Base-by-base conservation (phyloP, 176 grass and related monocot genomes). In the Ampelocalamus luodianensis region DNA sequence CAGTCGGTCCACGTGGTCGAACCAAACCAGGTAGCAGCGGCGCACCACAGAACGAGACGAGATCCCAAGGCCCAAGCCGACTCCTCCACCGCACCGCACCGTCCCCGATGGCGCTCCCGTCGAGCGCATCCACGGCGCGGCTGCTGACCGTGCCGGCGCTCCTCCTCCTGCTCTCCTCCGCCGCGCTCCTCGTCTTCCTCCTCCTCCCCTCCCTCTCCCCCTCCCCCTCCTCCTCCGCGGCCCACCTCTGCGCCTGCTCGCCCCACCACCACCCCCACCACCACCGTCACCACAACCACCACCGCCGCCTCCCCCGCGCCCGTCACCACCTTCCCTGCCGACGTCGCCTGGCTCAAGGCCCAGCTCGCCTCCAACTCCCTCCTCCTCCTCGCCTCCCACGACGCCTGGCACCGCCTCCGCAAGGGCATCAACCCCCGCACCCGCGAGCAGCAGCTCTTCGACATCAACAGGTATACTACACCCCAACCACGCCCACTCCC, bases 351-450 rank as follows among this genome's bases (percentile, higher is more conserved):
- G 93, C 89, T 99, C 77, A 92, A 84, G 78, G 69, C 74, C 32
- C 88, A 95, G 78, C 83, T 99, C 70, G 86, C 39, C 39, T 61
- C 71, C 62, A 96, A 96, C 92, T 92, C 86, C 76, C 88, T 95
- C 85, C 82, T 85, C 74, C 82, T 91, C 43, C 80, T 75, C 61
- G 93, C 84, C 44, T 77, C 84, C 18, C 58, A 54, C 56, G 90
- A 77, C 48, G 64, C 90, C 63, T 91, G 88, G 91, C 93, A 91
- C 71, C 53, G 82, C 65, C 91, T 94, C 68, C 93, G 96, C 71
- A 99, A 99, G 85, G 96, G 93, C 79, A 99, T 99, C 88, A 99
- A 99, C 54, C 93, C 93, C 45, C 93, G 96, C 70, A 96, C 91
- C 54, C 89, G 96, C 63, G 86, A 87, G 5, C 84, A 91, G 53